Conservation (phyloP, 192 early-diverging fungal genomes). For the Dissophora globulifera region DNA sequence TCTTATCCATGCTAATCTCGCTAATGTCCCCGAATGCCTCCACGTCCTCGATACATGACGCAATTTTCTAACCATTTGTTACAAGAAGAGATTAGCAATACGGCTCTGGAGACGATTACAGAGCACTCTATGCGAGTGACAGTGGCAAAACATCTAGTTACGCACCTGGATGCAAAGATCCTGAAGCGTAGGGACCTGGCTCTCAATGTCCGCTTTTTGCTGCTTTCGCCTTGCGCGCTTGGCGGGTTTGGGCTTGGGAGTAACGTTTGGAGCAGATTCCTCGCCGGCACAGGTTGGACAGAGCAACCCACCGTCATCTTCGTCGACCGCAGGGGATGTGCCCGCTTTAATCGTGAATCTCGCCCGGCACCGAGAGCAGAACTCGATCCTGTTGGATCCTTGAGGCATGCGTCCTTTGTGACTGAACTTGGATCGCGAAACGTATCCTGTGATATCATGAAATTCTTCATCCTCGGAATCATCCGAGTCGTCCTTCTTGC, state of each 20-base stretch:
- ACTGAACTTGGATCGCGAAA: conserved; percentile 37
- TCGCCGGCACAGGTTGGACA: conserved; percentile 40
- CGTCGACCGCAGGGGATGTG: conserved; percentile 25
- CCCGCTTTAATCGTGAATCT: conserved; percentile 54
- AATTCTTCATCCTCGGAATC: conserved; percentile 39
- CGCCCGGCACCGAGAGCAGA: conserved; percentile 57
- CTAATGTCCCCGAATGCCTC: conserved; percentile 89
- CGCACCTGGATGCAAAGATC: conserved; percentile 71
- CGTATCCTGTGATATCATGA: conserved; percentile 36
- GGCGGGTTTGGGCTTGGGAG: not conserved
- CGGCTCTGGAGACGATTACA: too few relatives aligned
- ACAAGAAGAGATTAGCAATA: not conserved
- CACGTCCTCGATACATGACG: conserved; percentile 80
- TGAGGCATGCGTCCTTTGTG: conserved; percentile 39
- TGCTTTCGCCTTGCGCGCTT: conserved; percentile 15
- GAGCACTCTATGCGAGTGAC: too few relatives aligned
- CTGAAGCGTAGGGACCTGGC: conserved; percentile 66
- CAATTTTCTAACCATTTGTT: conserved; percentile 68
- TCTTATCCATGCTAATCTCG: conserved; percentile 69
- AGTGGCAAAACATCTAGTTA: too few relatives aligned
- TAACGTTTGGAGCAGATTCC: conserved; percentile 3
- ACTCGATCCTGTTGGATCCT: conserved; percentile 49
- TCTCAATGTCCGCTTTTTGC: conserved; percentile 62
- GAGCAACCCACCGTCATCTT: conserved; percentile 28
- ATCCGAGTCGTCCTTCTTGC: conserved; percentile 29